Evolutionary conservation across 2,329 filamentous ascomycete species (phyloP), one percentile per base, ranked within the genome.

Genomic region (Calonectria hongkongensis): DNA sequence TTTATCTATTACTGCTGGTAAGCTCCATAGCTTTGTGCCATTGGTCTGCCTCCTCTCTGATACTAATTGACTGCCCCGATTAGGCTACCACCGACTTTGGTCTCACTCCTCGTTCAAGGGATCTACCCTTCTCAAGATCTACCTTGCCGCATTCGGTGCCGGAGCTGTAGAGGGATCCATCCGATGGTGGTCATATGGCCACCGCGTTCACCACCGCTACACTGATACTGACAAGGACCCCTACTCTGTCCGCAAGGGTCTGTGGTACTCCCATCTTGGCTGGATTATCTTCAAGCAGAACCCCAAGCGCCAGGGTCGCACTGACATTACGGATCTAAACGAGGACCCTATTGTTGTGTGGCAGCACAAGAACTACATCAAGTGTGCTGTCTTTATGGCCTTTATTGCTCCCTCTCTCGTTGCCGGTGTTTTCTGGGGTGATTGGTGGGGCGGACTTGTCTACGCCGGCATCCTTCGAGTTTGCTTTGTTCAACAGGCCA

Each of bases 251-350:
- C 93, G 94, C 86, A 97, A 97, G 89, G 95, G 95, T 78, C 89
- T 97, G 64, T 86, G 95, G 78, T 96, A 96, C 89, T 95, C 91
- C 18, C 82, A 86, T 86, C 87, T 97, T 70, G 95, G 95, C 81
- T 97, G 95, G 95, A 97, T 97, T 94, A 86, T 97, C 81, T 92
- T 97, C 90, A 96, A 96, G 89, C 94, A 97, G 87, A 96, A 97
- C 87, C 94, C 94, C 77, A 96, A 96, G 89, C 90, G 93, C 74
- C 94, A 95, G 80, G 95, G 95, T 81, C 94, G 94, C 74, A 96
- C 94, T 84, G 95, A 97, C 80, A 97, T 97, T 81, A 93, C 93
- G 80, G 95, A 97, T 81, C 87, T 97, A 78, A 97, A 97, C 87
- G 94, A 96, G 83, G 94, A 97, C 82, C 88, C 93, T 62, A 91